These are phyloP conservation scores for Symbiodinium natans DNA, from an alignment of 73 alveolate species.

Conservation along the genomic window DNA sequence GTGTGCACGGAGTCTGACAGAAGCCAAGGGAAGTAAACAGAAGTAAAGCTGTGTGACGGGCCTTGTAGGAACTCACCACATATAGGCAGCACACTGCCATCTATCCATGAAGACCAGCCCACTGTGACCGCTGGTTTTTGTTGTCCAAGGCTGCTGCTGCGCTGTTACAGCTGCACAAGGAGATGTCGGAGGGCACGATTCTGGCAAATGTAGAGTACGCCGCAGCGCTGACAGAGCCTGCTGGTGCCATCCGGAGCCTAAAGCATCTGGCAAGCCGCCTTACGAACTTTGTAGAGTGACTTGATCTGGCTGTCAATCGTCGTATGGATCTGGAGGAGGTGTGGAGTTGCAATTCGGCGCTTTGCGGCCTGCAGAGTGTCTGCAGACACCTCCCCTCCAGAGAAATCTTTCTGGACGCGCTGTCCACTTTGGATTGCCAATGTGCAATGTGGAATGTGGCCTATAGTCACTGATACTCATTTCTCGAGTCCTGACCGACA, in stretches of 20 bases:
- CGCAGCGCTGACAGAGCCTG: background rate
- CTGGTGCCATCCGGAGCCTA: slow-evolving; percentile 21
- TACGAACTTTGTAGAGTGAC: background rate
- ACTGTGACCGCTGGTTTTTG: too few relatives aligned
- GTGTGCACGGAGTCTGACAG: too few relatives aligned
- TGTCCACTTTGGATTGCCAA: slow-evolving; percentile 8
- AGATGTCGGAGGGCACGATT: slow-evolving; percentile 4
- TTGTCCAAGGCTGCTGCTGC: background rate
- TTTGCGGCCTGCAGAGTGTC: too few relatives aligned
- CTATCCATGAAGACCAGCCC: too few relatives aligned
- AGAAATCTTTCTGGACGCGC: slow-evolving; percentile 4
- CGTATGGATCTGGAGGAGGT: background rate
- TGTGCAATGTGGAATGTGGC: slow-evolving; percentile 18
- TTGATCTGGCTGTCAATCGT: background rate
- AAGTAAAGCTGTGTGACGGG: too few relatives aligned
- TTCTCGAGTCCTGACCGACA: background rate
- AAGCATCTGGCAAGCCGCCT: slow-evolving; percentile 6
- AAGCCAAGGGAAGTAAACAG: too few relatives aligned
- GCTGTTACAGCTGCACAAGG: slow-evolving; percentile 2
- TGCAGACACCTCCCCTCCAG: too few relatives aligned
- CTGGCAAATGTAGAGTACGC: background rate
- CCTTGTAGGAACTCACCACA: too few relatives aligned
- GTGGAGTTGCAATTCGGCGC: background rate
- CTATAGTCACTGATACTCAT: background rate
- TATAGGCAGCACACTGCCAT: too few relatives aligned